Base-by-base conservation (phyloP, 345 rosid species). In the Streptanthus diversifolius region DNA sequence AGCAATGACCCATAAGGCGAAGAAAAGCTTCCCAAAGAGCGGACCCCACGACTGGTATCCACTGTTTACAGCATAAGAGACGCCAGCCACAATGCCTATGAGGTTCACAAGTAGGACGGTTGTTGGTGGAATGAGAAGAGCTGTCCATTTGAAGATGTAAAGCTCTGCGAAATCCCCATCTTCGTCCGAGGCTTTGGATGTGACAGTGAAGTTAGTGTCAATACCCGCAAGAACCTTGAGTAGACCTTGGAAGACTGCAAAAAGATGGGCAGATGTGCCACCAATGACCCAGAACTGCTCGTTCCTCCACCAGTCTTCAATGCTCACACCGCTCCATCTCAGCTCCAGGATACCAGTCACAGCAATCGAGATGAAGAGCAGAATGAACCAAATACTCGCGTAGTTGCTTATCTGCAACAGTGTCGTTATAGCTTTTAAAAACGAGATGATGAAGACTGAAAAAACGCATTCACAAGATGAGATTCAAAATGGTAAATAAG, bases 1-100 rank as follows among this genome's bases (percentile, higher is more conserved):
- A 63, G 95, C 98, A 68, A 95, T 84, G 37, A 95, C 99, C 99
- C 99, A 95, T 22, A 95, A 68, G 45, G 97, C 97, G 1, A 93
- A 93, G 90, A 93, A 93, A 69, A 93, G 88, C 89, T 86, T 91
- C 54, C 98, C 98, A 9, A 93, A 93, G 27, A 93, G 92, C 0
- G 99, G 98, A 54, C 99, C 98, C 99, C 99, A 95, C 1, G 99
- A 95, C 61, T 95, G 99, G 83, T 95, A 95, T 3, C 99, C 99
- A 1, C 99, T 95, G 88, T 95, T 95, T 32, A 91, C 81, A 25
- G 99, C 99, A 30, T 73, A 91, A 0, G 99, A 95, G 18, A 95
- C 93, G n/a, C 99, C 99, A 3, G 99, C 99, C 49, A 95, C 99
- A n/a, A 95, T 88, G 32, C 99, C 98, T 19, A 95, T 86, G 74